These are phyloP conservation scores for Coemansia sp. DNA, from an alignment of 192 early-diverging fungal genomes.

Conservation along the genomic window DNA sequence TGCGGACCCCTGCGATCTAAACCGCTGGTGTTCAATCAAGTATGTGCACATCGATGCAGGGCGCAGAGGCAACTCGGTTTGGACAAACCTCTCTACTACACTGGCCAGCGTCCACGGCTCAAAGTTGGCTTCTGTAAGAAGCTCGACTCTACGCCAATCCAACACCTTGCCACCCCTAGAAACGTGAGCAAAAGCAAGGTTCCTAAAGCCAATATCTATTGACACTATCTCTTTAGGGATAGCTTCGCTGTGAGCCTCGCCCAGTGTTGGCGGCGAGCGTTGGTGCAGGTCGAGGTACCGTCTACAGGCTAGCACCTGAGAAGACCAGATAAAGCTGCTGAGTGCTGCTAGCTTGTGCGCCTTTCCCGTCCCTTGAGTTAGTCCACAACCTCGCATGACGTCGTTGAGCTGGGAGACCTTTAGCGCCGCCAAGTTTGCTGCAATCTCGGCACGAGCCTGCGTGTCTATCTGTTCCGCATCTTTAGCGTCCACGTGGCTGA, in stretches of 20 bases:
- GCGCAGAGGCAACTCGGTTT: slow-evolving; percentile 23
- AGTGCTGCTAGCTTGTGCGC: slow-evolving; percentile 31
- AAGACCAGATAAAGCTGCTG: slow-evolving; percentile 29
- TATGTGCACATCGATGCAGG: slow-evolving; percentile 30
- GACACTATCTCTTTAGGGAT: slow-evolving; percentile 49
- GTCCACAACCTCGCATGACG: slow-evolving; percentile 40
- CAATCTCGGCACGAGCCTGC: slow-evolving; percentile 12
- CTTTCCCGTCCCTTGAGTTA: slow-evolving; percentile 37
- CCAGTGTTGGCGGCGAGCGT: neutral
- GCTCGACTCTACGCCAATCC: slow-evolving; percentile 46
- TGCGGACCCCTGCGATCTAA: slow-evolving; percentile 50
- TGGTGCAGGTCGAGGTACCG: slow-evolving; percentile 13
- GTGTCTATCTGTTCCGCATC: neutral
- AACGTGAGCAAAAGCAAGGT: slow-evolving; percentile 52
- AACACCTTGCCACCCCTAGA: slow-evolving; percentile 25
- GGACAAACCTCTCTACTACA: slow-evolving; percentile 40
- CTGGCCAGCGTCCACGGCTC: slow-evolving; percentile 50
- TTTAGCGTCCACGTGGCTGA: neutral
- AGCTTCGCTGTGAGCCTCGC: slow-evolving; percentile 14
- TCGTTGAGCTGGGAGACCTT: slow-evolving; percentile 32
- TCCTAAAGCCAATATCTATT: slow-evolving; percentile 54
- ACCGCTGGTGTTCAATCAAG: slow-evolving; percentile 54
- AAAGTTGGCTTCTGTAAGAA: slow-evolving; percentile 37
- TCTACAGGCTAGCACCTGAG: slow-evolving; percentile 25
- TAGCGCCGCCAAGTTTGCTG: slow-evolving; percentile 11